These are phyloP conservation scores for Amanita fuliginea DNA, from an alignment of 768 basidiomycete species.

Conservation along the genomic window DNA sequence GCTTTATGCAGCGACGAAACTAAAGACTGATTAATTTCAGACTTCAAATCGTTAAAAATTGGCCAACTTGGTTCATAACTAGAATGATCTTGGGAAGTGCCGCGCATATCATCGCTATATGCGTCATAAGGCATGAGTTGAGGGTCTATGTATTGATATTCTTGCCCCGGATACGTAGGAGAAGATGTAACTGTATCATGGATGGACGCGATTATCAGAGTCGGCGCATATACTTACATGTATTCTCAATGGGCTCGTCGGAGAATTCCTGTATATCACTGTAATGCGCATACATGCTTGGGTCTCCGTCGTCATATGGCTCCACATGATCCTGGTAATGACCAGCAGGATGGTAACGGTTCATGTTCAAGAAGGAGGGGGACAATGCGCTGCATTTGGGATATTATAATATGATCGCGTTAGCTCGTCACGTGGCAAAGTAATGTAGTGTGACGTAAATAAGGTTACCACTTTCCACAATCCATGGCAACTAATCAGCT, in stretches of 20 bases:
- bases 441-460: conserved; percentile 1
- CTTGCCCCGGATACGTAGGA: conserved; percentile 21
- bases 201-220: neutral
- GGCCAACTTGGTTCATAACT: neutral
- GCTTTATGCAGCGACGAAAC: neutral
- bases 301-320: neutral
- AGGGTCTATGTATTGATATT: neutral
- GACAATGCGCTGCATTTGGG: neutral
- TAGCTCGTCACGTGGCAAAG: neutral
- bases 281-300: conserved; percentile 9
- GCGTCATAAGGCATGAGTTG: neutral
- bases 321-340: neutral
- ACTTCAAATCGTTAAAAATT: neutral
- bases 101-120: neutral
- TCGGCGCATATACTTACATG: conserved; percentile 10
- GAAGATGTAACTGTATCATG: conserved; percentile 18
- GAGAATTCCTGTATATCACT: conserved; percentile 6
- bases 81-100: neutral
- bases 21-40: neutral
- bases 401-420: neutral
- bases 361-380: neutral
- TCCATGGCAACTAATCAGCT: conserved; percentile 19
- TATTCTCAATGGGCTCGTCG: conserved; percentile 9
- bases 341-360: neutral
- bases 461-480: neutral